Base-by-base conservation (phyloP, 768 basidiomycete species). In the Macrolepiota albuminosa region DNA sequence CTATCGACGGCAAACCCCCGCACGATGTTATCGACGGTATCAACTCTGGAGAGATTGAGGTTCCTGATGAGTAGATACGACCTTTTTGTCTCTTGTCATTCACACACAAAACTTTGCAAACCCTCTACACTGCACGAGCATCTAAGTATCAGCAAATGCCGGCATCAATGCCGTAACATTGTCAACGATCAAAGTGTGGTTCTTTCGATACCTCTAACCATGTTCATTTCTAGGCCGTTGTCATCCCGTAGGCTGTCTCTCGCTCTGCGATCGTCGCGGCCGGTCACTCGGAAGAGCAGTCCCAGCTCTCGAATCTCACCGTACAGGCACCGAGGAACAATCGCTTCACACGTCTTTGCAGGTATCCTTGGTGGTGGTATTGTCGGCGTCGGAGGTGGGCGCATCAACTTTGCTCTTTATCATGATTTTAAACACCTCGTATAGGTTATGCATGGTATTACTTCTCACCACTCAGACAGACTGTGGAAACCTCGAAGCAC, bases 11-110 rank as follows among this genome's bases (percentile, higher is more conserved):
- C 67, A 83, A 85, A 73, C 88, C 91, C 37, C 85, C 96, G 59
- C 96, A 98, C 76, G 95, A 96, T 72, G 71, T 97, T 71, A 95
- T 96, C 66, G 94, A 95, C 56, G 85, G 77, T 56, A 93, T 94
- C 71, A 84, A 89, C 78, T 81, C 85, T 61, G 91, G 89, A 57
- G 91, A 93, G 73, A 78, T 93, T 62, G 91, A 93, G 75, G 83
- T 93, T 58, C 91, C 93, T 57, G 88, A 88, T 60, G 90, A 91
- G 84, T 94, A 91, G 75, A 75, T 63, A 62, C 67, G 62, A 67
- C 64, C 59, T 69, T 64, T 67, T 31, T 60, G 26, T 72, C 63
- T 73, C 54, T 56, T 66, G 66, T 74, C 53, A 26, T 56, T 50
- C 42, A 47, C 45, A 46, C 45, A 46, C 43, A 46, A 58, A 69